Percentiles rank a stretch among this genome's conserved stretches.
phyloP scores from a whole-genome alignment of 2,329 filamentous ascomycete genomes.

The Paecilomyces formosus region DNA sequence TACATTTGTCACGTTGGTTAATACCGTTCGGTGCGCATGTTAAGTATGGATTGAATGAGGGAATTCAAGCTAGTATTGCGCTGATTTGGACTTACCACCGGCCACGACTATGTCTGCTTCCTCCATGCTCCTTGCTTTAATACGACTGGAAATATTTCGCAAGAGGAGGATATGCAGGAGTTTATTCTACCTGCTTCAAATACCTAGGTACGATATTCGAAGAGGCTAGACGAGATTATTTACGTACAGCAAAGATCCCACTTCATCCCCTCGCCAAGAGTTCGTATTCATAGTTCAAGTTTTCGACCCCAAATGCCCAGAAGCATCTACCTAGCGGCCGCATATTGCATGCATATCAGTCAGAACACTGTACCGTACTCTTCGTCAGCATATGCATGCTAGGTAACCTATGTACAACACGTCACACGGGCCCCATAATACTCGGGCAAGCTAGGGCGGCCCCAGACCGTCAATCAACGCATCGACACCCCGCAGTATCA shows the following conservation, averaged over 20 bases:
- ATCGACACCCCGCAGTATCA: no score
- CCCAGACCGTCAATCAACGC: no score
- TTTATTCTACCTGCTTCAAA: neutral
- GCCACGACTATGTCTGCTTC: slow-evolving; percentile 48
- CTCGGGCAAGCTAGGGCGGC: no score
- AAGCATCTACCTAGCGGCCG: neutral
- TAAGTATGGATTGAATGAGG: neutral
- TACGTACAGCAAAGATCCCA: neutral
- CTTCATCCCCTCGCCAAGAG: neutral
- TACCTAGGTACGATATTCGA: neutral
- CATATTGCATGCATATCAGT: neutral
- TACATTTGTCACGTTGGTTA: slow-evolving; percentile 4
- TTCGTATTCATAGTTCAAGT: neutral
- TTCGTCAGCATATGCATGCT: neutral
- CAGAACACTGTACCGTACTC: neutral
- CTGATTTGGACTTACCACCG: slow-evolving; percentile 28
- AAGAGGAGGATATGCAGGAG: neutral
- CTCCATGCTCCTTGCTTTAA: slow-evolving; percentile 7
- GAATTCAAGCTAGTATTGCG: neutral
- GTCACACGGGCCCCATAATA: no score
- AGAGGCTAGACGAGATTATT: neutral
- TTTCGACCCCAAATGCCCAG: neutral
- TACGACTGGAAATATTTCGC: neutral
- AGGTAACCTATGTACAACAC: neutral
- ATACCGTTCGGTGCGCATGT: neutral